These are phyloP conservation scores for Malus orientalis DNA, from an alignment of 306 rosid species.

Conservation along the genomic window DNA sequence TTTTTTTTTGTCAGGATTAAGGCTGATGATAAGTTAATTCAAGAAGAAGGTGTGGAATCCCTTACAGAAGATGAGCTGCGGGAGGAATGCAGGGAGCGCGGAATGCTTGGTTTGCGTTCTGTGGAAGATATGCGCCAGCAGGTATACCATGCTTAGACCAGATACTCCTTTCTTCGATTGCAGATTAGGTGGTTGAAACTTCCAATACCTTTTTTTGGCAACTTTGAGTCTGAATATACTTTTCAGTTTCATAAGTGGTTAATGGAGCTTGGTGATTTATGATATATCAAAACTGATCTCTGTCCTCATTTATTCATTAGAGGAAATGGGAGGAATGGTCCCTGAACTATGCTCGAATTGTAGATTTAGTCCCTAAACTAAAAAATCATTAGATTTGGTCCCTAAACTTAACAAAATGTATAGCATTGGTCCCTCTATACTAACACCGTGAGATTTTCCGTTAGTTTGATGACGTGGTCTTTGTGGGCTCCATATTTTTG, in stretches of 20 bases:
- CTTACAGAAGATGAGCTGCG: constrained; percentile 92
- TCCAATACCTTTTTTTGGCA: background rate
- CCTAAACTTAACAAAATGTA: too few relatives aligned
- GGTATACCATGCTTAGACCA: constrained; percentile 30
- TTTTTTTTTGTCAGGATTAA: constrained; percentile 50
- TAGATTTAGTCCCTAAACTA: too few relatives aligned
- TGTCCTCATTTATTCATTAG: constrained; percentile 11
- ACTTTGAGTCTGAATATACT: background rate
- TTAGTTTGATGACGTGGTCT: too few relatives aligned
- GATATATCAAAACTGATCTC: constrained; percentile 3
- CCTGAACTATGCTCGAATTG: too few relatives aligned
- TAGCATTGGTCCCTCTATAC: too few relatives aligned
- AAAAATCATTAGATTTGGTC: too few relatives aligned
- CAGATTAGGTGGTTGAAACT: background rate
- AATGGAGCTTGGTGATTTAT: background rate
- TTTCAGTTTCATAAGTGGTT: background rate
- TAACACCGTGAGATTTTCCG: too few relatives aligned
- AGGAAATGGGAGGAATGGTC: too few relatives aligned
- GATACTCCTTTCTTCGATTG: background rate
- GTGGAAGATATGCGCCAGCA: constrained; percentile 97
- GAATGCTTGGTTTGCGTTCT: constrained; percentile 91
- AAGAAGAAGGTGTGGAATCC: constrained; percentile 88
- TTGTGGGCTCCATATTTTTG: too few relatives aligned
- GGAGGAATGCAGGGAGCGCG: constrained; percentile 94
- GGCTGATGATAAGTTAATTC: constrained; percentile 83